A percentile compares a stretch with the other conserved stretches of the same genome.
Evolutionary conservation across 108 stramenopile species (phyloP).

Genomic region (Epithemia pelagica): DNA sequence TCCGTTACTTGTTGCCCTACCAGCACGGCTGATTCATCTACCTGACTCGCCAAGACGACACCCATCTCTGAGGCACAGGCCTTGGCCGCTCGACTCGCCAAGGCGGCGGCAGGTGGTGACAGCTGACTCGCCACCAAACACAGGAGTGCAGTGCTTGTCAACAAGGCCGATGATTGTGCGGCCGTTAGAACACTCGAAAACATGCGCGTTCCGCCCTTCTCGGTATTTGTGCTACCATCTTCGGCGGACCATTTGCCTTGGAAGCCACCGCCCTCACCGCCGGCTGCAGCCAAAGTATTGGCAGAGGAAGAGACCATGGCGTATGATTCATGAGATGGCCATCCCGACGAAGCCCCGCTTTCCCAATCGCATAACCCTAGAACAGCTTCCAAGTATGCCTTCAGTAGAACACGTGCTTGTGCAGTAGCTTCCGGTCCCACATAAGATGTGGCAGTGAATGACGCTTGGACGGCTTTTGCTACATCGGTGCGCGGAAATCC

Average conservation of each 20-base stretch:
- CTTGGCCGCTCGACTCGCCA: slow-evolving; percentile 76
- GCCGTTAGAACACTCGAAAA: slow-evolving; percentile 18
- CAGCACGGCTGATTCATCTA: slow-evolving; percentile 38
- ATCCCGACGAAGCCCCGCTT: slow-evolving; percentile 38
- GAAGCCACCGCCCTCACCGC: neutral
- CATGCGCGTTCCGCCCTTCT: neutral
- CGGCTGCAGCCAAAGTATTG: neutral
- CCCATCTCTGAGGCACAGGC: slow-evolving; percentile 62
- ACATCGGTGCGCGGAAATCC: slow-evolving; percentile 79
- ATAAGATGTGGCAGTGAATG: slow-evolving; percentile 79
- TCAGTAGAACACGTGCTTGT: slow-evolving; percentile 44
- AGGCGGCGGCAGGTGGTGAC: slow-evolving; percentile 49
- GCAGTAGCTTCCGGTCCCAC: slow-evolving; percentile 64
- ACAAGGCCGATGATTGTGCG: slow-evolving; percentile 37
- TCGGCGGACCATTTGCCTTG: neutral
- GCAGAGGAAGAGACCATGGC: neutral
- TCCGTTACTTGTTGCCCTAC: slow-evolving; percentile 67
- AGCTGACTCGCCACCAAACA: slow-evolving; percentile 64
- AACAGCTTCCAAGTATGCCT: slow-evolving; percentile 72
- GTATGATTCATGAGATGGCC: slow-evolving; percentile 24
- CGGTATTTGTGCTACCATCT: neutral
- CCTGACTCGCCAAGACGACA: slow-evolving; percentile 23
- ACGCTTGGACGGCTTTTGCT: slow-evolving; percentile 72
- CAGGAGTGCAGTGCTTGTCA: slow-evolving; percentile 65
- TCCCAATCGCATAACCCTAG: slow-evolving; percentile 67